These are phyloP conservation scores for Saussurea involucrata DNA, from an alignment of 129 eudicot genomes.

Conservation along the genomic window DNA sequence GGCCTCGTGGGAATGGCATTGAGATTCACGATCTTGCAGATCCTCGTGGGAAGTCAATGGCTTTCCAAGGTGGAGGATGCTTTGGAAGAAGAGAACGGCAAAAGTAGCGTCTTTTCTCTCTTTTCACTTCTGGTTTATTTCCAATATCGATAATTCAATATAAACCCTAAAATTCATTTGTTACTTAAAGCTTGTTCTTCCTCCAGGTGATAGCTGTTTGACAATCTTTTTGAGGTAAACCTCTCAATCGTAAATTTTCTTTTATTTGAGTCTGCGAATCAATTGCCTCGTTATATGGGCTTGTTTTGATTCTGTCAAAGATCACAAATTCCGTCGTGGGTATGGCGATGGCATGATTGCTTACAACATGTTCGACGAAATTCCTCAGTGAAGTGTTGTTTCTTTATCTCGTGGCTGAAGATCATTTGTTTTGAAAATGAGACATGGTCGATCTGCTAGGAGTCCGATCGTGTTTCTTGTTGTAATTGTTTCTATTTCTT, in stretches of 20 bases:
- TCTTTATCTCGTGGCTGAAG: not conserved
- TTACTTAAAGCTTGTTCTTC: not conserved
- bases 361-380: constrained; percentile 20
- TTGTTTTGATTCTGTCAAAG: not conserved
- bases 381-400: constrained; percentile 8
- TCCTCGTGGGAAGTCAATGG: not conserved
- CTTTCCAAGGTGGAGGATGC: not conserved
- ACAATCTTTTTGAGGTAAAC: not conserved
- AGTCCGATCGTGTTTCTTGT: constrained; percentile 30
- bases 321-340: not conserved
- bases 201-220: not conserved
- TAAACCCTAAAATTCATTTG: not conserved
- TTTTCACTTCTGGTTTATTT: not conserved
- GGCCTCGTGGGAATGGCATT: not conserved
- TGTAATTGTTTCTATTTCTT: constrained; percentile 40
- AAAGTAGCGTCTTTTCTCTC: not conserved
- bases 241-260: not conserved
- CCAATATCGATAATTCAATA: not conserved
- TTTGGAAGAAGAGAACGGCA: not conserved
- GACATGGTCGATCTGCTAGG: constrained; percentile 28
- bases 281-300: not conserved
- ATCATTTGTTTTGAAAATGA: constrained; percentile 16
- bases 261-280: not conserved
- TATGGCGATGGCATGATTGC: not conserved
- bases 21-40: not conserved